A percentile compares a stretch with the other conserved stretches of the same genome.
phyloP scores from a whole-genome alignment of 306 rosid genomes.

The Malus sieversii region DNA sequence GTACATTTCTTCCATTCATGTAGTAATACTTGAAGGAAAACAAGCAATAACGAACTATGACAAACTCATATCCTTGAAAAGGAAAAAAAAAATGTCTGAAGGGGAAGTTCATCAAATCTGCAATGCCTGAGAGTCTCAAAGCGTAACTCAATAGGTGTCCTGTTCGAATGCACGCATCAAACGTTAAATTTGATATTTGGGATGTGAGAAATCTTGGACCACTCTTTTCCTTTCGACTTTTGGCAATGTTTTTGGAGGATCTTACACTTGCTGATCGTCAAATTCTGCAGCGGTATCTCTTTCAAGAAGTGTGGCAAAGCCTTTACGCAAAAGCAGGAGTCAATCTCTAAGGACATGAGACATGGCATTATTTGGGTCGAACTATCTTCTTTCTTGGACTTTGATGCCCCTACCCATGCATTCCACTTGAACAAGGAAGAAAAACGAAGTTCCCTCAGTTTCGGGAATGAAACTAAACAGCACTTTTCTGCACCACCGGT shows the following conservation, averaged over 20 bases:
- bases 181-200: background rate
- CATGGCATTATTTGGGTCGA: background rate
- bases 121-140: background rate
- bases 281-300: background rate
- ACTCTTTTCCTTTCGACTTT: background rate
- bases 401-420: background rate
- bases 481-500: background rate
- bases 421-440: background rate
- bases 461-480: background rate
- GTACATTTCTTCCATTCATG: too few relatives aligned
- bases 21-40: too few relatives aligned
- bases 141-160: background rate
- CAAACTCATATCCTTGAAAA: too few relatives aligned
- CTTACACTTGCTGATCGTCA: background rate
- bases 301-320: background rate
- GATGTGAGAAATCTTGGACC: slow-evolving; percentile 5
- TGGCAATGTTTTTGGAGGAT: background rate
- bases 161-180: background rate
- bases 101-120: background rate
- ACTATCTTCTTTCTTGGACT: background rate
- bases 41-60: too few relatives aligned
- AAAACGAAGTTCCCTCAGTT: background rate
- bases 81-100: too few relatives aligned
- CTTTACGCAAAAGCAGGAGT: background rate
- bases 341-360: background rate